Conservation (phyloP, 306 rosid genomes). For the Gynostemma pentaphyllum region DNA sequence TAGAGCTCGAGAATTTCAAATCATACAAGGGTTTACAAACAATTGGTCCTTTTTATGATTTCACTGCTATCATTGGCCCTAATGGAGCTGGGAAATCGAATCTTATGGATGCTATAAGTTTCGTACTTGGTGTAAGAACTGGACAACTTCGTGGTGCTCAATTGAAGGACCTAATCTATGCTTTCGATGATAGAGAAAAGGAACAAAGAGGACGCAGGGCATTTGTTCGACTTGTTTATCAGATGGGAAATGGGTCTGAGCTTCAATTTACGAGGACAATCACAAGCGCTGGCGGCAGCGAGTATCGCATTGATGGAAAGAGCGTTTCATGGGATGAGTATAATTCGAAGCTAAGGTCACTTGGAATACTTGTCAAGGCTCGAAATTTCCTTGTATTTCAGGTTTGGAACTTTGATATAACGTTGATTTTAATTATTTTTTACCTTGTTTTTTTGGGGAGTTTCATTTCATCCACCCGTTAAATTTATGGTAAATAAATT, state of each 20-base stretch:
- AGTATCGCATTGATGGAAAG: conserved; percentile 68
- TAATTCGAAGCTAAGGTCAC: conserved; percentile 50
- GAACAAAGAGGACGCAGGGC: conserved; percentile 85
- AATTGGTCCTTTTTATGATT: conserved; percentile 87
- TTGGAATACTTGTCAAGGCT: conserved; percentile 97
- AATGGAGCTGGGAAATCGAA: conserved; percentile 96
- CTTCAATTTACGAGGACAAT: conserved; percentile 71
- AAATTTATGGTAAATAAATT: not conserved
- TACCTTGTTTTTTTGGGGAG: not conserved
- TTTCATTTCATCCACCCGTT: not conserved
- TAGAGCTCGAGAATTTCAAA: conserved; percentile 92
- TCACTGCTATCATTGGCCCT: conserved; percentile 95
- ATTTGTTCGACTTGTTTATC: conserved; percentile 71
- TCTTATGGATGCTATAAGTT: conserved; percentile 98
- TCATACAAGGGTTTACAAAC: conserved; percentile 81
- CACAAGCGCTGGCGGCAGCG: conserved; percentile 70
- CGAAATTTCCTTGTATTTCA: conserved; percentile 95
- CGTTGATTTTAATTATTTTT: not conserved
- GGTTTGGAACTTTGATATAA: conserved; percentile 24
- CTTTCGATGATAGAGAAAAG: conserved; percentile 81
- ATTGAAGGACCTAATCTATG: conserved; percentile 84
- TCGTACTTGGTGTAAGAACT: conserved; percentile 89
- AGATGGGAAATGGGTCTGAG: conserved; percentile 55
- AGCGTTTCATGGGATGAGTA: conserved; percentile 65
- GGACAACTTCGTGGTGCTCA: conserved; percentile 99